Base-by-base conservation (phyloP, 2,329 filamentous ascomycete genomes). In the Hymenoscyphus linearis region DNA sequence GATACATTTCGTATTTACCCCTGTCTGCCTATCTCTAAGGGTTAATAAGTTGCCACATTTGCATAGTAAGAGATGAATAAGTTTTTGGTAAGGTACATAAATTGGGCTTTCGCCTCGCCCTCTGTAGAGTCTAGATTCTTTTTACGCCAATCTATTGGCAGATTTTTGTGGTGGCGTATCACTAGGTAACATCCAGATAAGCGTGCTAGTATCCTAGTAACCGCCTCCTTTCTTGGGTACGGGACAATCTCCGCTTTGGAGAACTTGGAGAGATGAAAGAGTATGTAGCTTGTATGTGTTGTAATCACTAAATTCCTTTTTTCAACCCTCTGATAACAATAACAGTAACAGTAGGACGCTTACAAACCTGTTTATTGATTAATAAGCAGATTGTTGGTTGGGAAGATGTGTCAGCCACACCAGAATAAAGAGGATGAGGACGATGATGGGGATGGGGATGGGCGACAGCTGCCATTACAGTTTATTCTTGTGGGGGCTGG, bases 401-500 rank as follows among this genome's bases (percentile, higher is more conserved):
- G 14, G 18, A 47, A 10, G 6, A 47, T 47, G 40, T 47, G 40
- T 22, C n/a, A 12, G 40, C 7, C 40, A 47, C 40, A n/a, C 18
- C n/a, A 10, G n/a, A 22, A 2, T 18, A 47, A 47, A 18, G 40
- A 47, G 5, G 40, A 44, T 10, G 40, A 47, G n/a, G 40, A 47
- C 7, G 40, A 31, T 31, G 31, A 31, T 31, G 31, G 31, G 27
- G 27, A 31, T 5, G 26, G 26, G 16, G 44, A 59, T 14, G 12
- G 16, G 31, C 40, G 52, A 12, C 31, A 44, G 14, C 55, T 54
- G 31, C 50, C 54, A n/a, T 36, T 63, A 18, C 59, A 61, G 22
- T 63, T 61, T 57, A 59, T 63, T 16, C 31, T 50, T 31, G 37
- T 61, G 27, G 59, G 56, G 14, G 34, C 56, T 25, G 59, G 53